A percentile compares a stretch with the other conserved stretches of the same genome.
These are phyloP conservation scores for Scutellaria barbata DNA, from an alignment of 257 asterid genomes.

Conservation along the genomic window DNA sequence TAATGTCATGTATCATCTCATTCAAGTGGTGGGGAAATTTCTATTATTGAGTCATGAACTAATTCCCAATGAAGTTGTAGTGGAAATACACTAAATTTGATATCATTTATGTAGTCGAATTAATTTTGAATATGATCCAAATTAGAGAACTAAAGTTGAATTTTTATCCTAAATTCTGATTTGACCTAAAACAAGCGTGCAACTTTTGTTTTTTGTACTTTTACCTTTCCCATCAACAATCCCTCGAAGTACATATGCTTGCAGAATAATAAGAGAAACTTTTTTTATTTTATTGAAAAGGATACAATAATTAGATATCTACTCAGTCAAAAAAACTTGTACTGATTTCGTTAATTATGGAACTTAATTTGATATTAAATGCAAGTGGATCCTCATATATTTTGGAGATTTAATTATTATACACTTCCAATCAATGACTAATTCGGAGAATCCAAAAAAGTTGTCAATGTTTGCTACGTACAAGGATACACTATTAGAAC, in stretches of 20 bases:
- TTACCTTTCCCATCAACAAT: neutral
- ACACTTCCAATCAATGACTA: neutral
- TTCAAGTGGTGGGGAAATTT: no score
- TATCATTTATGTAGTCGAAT: no score
- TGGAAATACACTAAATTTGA: no score
- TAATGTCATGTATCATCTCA: no score
- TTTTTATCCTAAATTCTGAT: no score
- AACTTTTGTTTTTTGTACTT: constrained; percentile 1
- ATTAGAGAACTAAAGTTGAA: no score
- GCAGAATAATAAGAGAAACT: neutral
- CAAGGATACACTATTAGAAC: constrained; percentile 7
- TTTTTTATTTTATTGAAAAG: no score
- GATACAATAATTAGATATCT: neutral
- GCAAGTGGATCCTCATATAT: constrained; percentile 7
- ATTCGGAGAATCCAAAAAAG: constrained; percentile 3
- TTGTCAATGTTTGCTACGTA: constrained; percentile 19
- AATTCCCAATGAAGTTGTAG: no score
- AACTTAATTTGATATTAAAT: neutral
- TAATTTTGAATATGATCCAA: no score
- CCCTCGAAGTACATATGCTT: neutral
- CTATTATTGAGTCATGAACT: no score
- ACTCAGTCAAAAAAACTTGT: neutral
- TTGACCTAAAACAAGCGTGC: neutral
- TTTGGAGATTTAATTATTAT: neutral
- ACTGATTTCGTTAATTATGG: constrained; percentile 11